Evolutionary conservation across 805 yeast species (phyloP).

Genomic region (Candida multigemmis): DNA sequence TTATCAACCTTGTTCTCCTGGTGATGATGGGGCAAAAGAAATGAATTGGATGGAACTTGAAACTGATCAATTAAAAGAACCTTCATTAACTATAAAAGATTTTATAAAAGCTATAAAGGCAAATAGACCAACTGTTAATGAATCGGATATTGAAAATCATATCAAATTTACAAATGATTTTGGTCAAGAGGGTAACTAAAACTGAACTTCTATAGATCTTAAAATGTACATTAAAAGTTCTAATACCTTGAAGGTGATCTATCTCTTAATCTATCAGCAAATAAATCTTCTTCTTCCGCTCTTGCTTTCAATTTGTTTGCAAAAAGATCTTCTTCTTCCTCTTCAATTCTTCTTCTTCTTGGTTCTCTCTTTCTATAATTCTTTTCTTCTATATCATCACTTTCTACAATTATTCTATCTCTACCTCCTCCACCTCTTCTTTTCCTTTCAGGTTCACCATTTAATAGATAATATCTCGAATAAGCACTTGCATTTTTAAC

Average conservation of each 20-base stretch:
- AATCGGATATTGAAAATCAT: constrained; percentile 72
- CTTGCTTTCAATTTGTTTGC: constrained; percentile 14
- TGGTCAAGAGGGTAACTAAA: constrained; percentile 90
- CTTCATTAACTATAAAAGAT: constrained; percentile 82
- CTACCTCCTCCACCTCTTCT: constrained; percentile 9
- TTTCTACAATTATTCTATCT: constrained; percentile 5
- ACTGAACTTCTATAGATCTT: background rate
- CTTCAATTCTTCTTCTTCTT: constrained; percentile 2
- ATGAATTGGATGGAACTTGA: constrained; percentile 91
- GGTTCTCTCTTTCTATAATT: constrained; percentile 1
- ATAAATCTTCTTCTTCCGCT: constrained; percentile 22
- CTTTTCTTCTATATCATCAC: constrained; percentile 6
- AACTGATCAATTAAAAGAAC: constrained; percentile 84
- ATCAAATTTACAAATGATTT: constrained; percentile 86
- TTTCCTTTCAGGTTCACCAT: constrained; percentile 59
- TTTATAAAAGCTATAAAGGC: constrained; percentile 86
- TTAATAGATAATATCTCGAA: constrained; percentile 56
- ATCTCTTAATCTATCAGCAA: constrained; percentile 21
- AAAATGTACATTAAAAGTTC: constrained; percentile 1
- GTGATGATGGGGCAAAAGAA: constrained; percentile 79
- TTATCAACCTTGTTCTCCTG: constrained; percentile 85
- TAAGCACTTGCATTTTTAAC: constrained; percentile 46
- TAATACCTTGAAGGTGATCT: constrained; percentile 9
- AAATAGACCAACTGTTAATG: constrained; percentile 92
- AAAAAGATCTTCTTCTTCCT: constrained; percentile 25